phyloP scores from a whole-genome alignment of 192 early-diverging fungal species.

The Martensiomyces pterosporus region DNA sequence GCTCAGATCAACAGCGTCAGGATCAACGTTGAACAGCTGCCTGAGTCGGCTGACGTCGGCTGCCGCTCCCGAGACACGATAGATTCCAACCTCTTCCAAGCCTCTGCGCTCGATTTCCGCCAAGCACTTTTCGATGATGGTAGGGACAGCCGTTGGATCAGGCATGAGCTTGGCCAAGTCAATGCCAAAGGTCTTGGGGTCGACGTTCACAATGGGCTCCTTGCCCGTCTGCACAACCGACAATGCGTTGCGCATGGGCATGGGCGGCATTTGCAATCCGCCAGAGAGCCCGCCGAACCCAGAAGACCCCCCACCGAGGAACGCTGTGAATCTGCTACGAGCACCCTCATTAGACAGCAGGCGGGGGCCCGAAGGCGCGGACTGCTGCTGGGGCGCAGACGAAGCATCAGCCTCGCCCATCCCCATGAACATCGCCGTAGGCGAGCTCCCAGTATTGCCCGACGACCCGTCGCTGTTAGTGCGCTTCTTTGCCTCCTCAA shows the following conservation, averaged over 20 bases:
- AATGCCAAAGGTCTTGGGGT: constrained; percentile 61
- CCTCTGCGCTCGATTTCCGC: constrained; percentile 68
- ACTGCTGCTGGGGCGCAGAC: constrained; percentile 3
- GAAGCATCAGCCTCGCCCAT: constrained; percentile 4
- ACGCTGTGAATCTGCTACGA: constrained; percentile 47
- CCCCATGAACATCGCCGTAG: not conserved
- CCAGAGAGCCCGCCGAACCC: constrained; percentile 31
- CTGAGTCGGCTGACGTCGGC: constrained; percentile 60
- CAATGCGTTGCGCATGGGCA: constrained; percentile 26
- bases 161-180: constrained; percentile 57
- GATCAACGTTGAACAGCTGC: constrained; percentile 58
- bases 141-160: constrained; percentile 52
- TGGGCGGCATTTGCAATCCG: constrained; percentile 21
- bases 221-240: constrained; percentile 2
- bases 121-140: constrained; percentile 67
- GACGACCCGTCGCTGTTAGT: constrained; percentile 17
- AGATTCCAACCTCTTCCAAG: constrained; percentile 70
- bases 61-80: constrained; percentile 65
- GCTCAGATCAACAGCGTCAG: constrained; percentile 55
- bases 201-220: constrained; percentile 14
- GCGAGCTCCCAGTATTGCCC: not conserved
- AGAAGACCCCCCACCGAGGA: constrained; percentile 38
- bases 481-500: constrained; percentile 55
- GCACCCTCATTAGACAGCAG: no score
- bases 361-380: no score